Base-by-base conservation (phyloP, 495 filamentous ascomycete genomes). In the Podospora didyma region DNA sequence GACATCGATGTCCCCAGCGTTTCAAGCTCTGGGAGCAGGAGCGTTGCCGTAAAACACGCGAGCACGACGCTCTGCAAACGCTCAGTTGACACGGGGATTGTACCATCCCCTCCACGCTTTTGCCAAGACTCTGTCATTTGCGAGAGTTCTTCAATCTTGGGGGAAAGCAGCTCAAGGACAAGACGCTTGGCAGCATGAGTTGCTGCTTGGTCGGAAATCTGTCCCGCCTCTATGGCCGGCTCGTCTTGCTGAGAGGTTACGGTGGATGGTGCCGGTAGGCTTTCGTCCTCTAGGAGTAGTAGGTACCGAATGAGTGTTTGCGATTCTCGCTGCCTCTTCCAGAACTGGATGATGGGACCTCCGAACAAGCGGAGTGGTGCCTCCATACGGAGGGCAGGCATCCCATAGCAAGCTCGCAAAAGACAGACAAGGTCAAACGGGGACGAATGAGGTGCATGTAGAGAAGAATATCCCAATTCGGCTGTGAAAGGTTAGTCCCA, bases 51-150 rank as follows among this genome's bases (percentile, higher is more conserved):
- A 19, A 80, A 61, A 39, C 75, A 75, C n/a, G 68, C 71, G 23
- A 75, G 63, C n/a, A 80, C 53, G 12, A 73, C 60, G 57, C 78
- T 76, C 24, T 75, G 72, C 28, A 80, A 63, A n/a, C 71, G 70
- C 24, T 81, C 77, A 7, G 64, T 58, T 10, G 77, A 77, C 7
- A 79, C 64, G 17, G 75, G 71, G 6, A 54, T 49, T 9, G 69
- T 61, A 7, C 71, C 69, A 28, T 79, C 77, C n/a, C 61, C 59
- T 22, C 61, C 56, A 53, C 69, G 69, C 44, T 65, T 74, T 42
- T 69, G 70, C 79, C 77, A 83, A 22, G 66, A 65, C 45, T 70
- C 65, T 19, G 71, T 64, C 45, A 80, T 42, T 14, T 61, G 61
- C 26, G 54, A 67, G 21, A 76, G 60, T 26, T 78, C 76, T 46